These are phyloP conservation scores for Aspergillus leporis DNA, from an alignment of 495 filamentous ascomycete genomes.

Conservation along the genomic window DNA sequence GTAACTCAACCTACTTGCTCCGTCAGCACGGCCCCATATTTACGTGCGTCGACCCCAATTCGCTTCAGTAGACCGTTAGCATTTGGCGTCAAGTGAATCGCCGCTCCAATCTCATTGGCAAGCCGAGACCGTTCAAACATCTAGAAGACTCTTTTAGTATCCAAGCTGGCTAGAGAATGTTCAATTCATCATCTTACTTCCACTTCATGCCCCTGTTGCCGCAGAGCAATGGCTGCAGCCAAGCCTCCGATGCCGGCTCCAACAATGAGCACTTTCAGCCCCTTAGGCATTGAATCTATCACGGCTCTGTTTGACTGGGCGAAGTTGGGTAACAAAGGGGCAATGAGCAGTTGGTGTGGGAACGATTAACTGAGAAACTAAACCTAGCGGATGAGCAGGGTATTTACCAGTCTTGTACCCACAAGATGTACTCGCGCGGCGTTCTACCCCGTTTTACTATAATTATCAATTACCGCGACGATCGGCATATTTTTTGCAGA, in stretches of 20 bases:
- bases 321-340: no score
- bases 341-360: no score
- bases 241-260: conserved; percentile 60
- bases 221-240: conserved; percentile 53
- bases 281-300: conserved; percentile 7
- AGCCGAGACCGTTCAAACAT: conserved; percentile 55
- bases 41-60: conserved; percentile 40
- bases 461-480: neutral
- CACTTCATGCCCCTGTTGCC: conserved; percentile 55
- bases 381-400: no score
- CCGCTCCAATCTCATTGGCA: conserved; percentile 56
- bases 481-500: neutral
- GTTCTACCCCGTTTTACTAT: no score
- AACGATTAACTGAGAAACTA: no score
- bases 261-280: conserved; percentile 48
- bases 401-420: no score
- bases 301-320: no score
- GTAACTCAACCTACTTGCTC: conserved; percentile 27
- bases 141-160: conserved; percentile 25
- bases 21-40: conserved; percentile 37
- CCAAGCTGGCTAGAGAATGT: neutral
- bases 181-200: conserved; percentile 28
- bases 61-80: conserved; percentile 48
- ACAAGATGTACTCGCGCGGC: no score
- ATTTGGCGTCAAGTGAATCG: conserved; percentile 57